A percentile compares a stretch with the other conserved stretches of the same genome.
Conservation (phyloP, 768 basidiomycete genomes). For the Astraeus odoratus region DNA sequence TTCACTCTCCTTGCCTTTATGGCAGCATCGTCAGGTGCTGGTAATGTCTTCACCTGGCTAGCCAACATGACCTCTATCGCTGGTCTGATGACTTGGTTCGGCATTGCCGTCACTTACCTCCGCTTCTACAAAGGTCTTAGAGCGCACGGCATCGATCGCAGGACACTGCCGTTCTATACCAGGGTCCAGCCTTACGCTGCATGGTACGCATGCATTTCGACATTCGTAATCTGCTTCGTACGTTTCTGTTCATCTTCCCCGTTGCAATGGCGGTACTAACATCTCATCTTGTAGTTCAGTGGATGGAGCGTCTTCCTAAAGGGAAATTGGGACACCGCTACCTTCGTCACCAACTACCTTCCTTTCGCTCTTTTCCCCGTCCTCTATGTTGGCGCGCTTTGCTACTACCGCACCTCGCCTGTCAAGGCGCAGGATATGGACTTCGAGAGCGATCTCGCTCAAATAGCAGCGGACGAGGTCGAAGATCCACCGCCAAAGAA, state of each 20-base stretch:
- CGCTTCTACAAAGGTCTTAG: conserved; percentile 84
- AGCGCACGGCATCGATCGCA: conserved; percentile 71
- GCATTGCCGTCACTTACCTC: conserved; percentile 67
- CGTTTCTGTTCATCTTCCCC: conserved; percentile 18
- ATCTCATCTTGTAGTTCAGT: conserved; percentile 43
- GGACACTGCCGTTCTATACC: conserved; percentile 61
- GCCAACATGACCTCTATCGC: conserved; percentile 64
- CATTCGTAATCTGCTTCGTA: conserved; percentile 55
- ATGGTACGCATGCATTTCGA: conserved; percentile 36
- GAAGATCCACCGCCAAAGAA: conserved; percentile 71
- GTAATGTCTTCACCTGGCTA: conserved; percentile 76
- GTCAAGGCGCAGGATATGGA: conserved; percentile 66
- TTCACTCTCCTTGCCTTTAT: conserved; percentile 79
- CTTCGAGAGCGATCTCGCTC: conserved; percentile 62
- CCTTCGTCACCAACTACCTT: conserved; percentile 83
- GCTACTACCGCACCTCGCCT: conserved; percentile 29
- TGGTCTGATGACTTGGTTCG: conserved; percentile 78
- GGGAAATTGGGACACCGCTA: conserved; percentile 46
- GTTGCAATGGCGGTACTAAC: too few relatives aligned
- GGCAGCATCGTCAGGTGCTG: conserved; percentile 60
- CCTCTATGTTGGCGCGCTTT: conserved; percentile 54
- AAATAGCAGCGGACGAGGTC: conserved; percentile 63
- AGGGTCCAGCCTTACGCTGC: conserved; percentile 68
- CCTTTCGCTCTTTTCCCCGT: conserved; percentile 69
- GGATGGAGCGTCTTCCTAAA: conserved; percentile 48